Percentiles rank a stretch among this genome's conserved stretches.
These are phyloP conservation scores for Pyrenophora teres DNA, from an alignment of 2,329 filamentous ascomycete genomes.

Conservation along the genomic window DNA sequence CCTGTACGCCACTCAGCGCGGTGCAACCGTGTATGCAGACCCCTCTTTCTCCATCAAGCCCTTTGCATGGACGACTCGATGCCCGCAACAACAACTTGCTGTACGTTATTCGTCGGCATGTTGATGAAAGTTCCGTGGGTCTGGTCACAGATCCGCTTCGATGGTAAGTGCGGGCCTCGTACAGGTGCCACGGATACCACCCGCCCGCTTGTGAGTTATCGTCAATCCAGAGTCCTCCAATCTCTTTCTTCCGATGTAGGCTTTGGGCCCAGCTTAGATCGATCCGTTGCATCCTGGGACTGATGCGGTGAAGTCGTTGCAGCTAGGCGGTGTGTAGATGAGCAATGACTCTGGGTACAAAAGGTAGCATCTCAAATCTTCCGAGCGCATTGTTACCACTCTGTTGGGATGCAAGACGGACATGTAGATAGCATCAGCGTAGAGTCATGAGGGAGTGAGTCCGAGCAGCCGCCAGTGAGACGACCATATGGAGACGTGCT, in stretches of 20 bases:
- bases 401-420: neutral
- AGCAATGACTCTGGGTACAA: neutral
- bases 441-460: neutral
- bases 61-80: slow-evolving; percentile 14
- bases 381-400: neutral
- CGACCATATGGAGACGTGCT: neutral
- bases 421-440: neutral
- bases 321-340: slow-evolving; percentile 9
- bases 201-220: slow-evolving; percentile 31
- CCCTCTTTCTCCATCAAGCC: slow-evolving; percentile 14
- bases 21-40: slow-evolving; percentile 13
- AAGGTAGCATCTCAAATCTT: neutral
- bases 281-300: slow-evolving; percentile 12
- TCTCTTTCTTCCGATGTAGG: slow-evolving; percentile 13
- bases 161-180: slow-evolving; percentile 19
- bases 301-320: slow-evolving; percentile 7
- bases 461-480: neutral
- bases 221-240: slow-evolving; percentile 23
- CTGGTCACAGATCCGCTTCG: slow-evolving; percentile 14
- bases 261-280: slow-evolving; percentile 12
- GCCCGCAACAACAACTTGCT: neutral
- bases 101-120: slow-evolving; percentile 1
- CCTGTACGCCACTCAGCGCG: slow-evolving; percentile 14
- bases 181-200: slow-evolving; percentile 35
- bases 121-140: slow-evolving; percentile 2